Base-by-base conservation (phyloP, 768 basidiomycete genomes). In the Leccinum longicurvipes region DNA sequence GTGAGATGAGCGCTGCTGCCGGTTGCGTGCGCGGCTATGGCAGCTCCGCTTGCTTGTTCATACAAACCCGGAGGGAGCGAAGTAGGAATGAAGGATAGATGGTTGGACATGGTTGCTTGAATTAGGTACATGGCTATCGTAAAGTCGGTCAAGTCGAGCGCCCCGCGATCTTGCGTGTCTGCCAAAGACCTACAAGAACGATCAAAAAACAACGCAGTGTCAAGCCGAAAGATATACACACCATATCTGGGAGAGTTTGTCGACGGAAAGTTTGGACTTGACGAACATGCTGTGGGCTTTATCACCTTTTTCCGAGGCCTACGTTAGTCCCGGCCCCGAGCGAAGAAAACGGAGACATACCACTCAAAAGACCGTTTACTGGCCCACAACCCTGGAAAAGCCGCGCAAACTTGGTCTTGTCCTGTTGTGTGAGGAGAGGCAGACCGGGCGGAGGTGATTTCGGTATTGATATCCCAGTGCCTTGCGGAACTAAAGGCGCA, bases 71-170 rank as follows among this genome's bases (percentile, higher is more conserved):
- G 87, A 21, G 96, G 93, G 17, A 98, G 79, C 3, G 79, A 74
- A 6, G 80, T 71, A 32, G 94, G 94, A 49, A 95, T 79, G 57
- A 79, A 80, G 50, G 85, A 76, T 53, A 92, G 74, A 58, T 87
- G 82, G 53, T 82, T 82, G 51, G 87, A 84, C 94, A 98, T 97
- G 36, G 82, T 76, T n/a, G 83, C 87, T 72, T 98, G 94, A 60
- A 98, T 94, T 67, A 98, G 83, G 72, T 92, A 93, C 94, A 97
- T 95, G 39, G 88, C 97, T 65, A 99, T 84, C 57, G 89, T 87
- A 68, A 99, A 99, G 73, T 99, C 97, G 45, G 87, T 79, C 15
- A 84, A 76, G 70, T 99, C 97, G 57, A 99, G 85, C 12, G 80
- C 76, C 50, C 97, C 96, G 58, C 97, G 82, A 62, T 89, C 83